Evolutionary conservation across 768 basidiomycete species (phyloP).

Genomic region (Leccinum subgranulosum): DNA sequence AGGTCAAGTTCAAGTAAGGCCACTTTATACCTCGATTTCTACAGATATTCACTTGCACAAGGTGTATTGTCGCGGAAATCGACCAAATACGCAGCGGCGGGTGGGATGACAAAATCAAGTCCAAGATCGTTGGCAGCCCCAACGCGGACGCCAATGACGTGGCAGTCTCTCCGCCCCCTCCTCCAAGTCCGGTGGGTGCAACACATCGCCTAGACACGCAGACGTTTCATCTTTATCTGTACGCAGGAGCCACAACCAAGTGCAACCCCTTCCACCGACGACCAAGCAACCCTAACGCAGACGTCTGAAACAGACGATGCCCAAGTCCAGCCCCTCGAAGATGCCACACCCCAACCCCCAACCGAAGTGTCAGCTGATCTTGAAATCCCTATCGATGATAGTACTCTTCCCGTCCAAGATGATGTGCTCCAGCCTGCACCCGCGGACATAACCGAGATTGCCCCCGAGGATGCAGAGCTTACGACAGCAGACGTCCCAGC

Average conservation of each 20-base stretch:
- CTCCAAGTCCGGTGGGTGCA: constrained; percentile 8
- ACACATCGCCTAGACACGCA: not conserved
- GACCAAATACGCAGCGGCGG: constrained; percentile 68
- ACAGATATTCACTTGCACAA: constrained; percentile 24
- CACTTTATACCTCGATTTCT: not conserved
- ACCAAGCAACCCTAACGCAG: not conserved
- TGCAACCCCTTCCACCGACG: not conserved
- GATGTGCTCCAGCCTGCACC: constrained; percentile 1
- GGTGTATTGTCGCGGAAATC: constrained; percentile 69
- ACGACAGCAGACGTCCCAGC: constrained; percentile 5
- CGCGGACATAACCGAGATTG: constrained; percentile 2
- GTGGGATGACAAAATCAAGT: constrained; percentile 54
- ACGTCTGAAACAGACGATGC: constrained; percentile 4
- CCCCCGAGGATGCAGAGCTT: constrained; percentile 7
- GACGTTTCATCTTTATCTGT: not conserved
- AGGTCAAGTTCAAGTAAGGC: constrained; percentile 72
- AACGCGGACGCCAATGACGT: constrained; percentile 4
- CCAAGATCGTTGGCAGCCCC: constrained; percentile 25
- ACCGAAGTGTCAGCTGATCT: not conserved
- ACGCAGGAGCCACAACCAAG: constrained; percentile 12
- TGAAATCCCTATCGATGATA: constrained; percentile 3
- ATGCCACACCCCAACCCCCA: not conserved
- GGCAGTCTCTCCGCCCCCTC: not conserved
- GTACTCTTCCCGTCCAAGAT: constrained; percentile 6
- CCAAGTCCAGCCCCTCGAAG: not conserved